phyloP scores from a whole-genome alignment of 495 filamentous ascomycete species.

The Xanthoparmelia taractica region DNA sequence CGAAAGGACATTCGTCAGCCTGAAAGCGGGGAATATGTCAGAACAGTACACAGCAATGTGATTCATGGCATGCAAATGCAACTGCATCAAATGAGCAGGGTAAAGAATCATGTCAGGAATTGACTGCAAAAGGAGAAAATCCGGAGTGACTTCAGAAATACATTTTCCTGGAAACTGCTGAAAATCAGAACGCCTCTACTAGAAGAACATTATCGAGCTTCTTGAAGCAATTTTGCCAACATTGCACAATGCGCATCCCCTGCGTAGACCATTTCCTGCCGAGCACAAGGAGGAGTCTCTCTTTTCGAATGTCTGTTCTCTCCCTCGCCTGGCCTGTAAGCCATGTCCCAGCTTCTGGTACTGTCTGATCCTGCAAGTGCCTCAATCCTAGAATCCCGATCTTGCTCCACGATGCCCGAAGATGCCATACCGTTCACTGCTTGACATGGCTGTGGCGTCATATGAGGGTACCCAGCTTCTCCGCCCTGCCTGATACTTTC shows the following conservation, averaged over 20 bases:
- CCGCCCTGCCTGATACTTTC: neutral
- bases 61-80: neutral
- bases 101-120: neutral
- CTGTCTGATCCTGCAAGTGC: neutral
- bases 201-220: neutral
- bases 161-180: neutral
- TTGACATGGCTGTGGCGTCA: neutral
- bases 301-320: neutral
- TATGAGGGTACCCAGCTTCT: neutral
- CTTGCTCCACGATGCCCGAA: neutral
- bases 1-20: neutral
- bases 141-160: neutral
- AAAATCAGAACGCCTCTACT: neutral
- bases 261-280: neutral
- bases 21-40: neutral
- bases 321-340: neutral
- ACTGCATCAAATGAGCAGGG: neutral
- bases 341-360: neutral
- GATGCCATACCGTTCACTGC: neutral
- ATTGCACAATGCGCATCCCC: conserved; percentile 1
- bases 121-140: neutral
- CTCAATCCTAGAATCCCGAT: neutral
- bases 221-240: conserved; percentile 2
- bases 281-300: neutral
- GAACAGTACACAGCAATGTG: too few species aligned